Evolutionary conservation across 192 early-diverging fungal species (phyloP).

Genomic region (Backusella westeae): DNA sequence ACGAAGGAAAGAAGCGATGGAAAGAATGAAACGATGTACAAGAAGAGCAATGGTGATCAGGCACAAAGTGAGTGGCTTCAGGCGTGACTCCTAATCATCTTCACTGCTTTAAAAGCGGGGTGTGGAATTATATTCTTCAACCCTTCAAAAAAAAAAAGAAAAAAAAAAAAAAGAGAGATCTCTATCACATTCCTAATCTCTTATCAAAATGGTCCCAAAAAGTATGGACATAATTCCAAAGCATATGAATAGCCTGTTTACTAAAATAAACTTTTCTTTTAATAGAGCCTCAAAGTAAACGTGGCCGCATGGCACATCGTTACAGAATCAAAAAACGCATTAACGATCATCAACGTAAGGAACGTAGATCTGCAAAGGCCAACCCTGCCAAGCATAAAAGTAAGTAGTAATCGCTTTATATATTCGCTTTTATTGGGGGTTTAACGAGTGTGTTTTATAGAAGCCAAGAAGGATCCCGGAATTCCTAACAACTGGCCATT

Average conservation of each 20-base stretch:
- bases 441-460: conserved; percentile 6
- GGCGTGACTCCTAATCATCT: neutral
- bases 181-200: neutral
- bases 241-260: no score
- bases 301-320: conserved; percentile 50
- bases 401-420: conserved; percentile 1
- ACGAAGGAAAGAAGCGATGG: no score
- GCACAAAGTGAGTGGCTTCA: neutral
- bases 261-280: neutral
- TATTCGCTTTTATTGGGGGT: neutral
- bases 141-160: neutral
- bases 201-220: conserved; percentile 19
- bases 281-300: conserved; percentile 55
- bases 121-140: neutral
- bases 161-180: neutral
- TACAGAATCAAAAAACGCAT: conserved; percentile 61
- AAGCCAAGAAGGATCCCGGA: conserved; percentile 46
- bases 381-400: conserved; percentile 39
- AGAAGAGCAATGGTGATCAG: neutral
- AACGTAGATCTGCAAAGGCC: conserved; percentile 50
- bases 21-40: neutral
- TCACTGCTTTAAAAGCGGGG: neutral
- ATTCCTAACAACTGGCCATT: conserved; percentile 50
- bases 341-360: conserved; percentile 58
- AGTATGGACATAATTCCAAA: conserved; percentile 12